Conservation (phyloP, 1,284 basidiomycete species). For the Cryptococcus sp. region DNA sequence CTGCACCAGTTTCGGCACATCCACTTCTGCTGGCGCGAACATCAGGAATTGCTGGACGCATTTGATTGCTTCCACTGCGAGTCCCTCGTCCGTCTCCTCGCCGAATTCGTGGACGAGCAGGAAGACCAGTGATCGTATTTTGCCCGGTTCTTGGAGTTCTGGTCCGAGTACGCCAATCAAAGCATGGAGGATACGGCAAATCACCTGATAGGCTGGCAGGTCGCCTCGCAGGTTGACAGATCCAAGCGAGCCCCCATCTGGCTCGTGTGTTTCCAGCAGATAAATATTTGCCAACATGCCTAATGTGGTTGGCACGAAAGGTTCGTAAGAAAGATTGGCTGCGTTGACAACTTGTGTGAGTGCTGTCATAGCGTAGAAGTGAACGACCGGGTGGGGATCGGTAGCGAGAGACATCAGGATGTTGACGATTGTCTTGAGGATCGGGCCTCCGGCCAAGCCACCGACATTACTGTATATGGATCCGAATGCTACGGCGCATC, state of each 20-base stretch:
- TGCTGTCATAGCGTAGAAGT: slow-evolving; percentile 88
- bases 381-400: slow-evolving; percentile 95
- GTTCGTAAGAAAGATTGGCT: slow-evolving; percentile 87
- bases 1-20: slow-evolving; percentile 73
- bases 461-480: slow-evolving; percentile 91
- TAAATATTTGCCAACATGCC: slow-evolving; percentile 91
- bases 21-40: slow-evolving; percentile 82
- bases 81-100: slow-evolving; percentile 80
- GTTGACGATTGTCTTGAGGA: slow-evolving; percentile 94
- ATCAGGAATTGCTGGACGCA: slow-evolving; percentile 96
- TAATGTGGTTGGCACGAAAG: slow-evolving; percentile 83
- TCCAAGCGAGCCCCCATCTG: slow-evolving; percentile 82
- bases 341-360: slow-evolving; percentile 86
- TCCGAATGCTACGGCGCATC: slow-evolving; percentile 92
- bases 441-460: slow-evolving; percentile 86
- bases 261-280: slow-evolving; percentile 87
- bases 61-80: slow-evolving; percentile 90
- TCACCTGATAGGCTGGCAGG: slow-evolving; percentile 84
- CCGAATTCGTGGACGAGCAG: slow-evolving; percentile 85
- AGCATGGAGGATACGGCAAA: slow-evolving; percentile 89
- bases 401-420: slow-evolving; percentile 93
- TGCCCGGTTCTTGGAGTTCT: slow-evolving; percentile 84
- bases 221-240: slow-evolving; percentile 88
- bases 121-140: slow-evolving; percentile 78
- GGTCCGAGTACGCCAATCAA: slow-evolving; percentile 93